These are phyloP conservation scores for Colletotrichum higginsianum DNA, from an alignment of 2,329 filamentous ascomycete genomes.

Conservation along the genomic window DNA sequence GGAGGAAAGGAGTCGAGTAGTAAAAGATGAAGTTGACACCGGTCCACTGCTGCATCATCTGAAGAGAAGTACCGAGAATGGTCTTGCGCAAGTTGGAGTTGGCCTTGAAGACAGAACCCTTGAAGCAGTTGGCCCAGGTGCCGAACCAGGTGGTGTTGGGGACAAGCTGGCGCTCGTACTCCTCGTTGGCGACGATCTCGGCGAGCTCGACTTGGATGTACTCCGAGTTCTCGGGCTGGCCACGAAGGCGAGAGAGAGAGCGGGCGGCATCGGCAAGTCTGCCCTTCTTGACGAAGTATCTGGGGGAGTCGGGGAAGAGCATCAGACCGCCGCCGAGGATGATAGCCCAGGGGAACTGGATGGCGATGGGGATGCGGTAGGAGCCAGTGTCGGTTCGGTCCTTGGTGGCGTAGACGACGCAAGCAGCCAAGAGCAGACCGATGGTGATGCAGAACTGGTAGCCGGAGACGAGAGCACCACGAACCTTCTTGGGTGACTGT, in stretches of 20 bases:
- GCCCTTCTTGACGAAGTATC: conserved; percentile 87
- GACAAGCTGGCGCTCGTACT: conserved; percentile 82
- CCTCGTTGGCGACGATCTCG: conserved; percentile 91
- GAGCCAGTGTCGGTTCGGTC: conserved; percentile 72
- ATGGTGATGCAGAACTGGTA: conserved; percentile 90
- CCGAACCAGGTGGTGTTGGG: conserved; percentile 75
- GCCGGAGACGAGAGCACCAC: conserved; percentile 83
- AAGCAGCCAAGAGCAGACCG: conserved; percentile 81
- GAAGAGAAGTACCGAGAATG: conserved; percentile 79
- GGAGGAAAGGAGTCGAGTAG: conserved; percentile 88
- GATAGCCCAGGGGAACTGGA: conserved; percentile 86
- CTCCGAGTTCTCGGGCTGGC: conserved; percentile 79
- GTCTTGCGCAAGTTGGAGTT: conserved; percentile 80
- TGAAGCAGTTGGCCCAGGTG: conserved; percentile 80
- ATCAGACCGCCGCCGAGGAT: conserved; percentile 81
- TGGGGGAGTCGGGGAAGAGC: conserved; percentile 86
- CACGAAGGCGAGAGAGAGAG: conserved; percentile 78
- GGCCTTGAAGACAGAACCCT: conserved; percentile 71
- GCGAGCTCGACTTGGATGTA: conserved; percentile 85
- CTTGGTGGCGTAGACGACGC: conserved; percentile 81
- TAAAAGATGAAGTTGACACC: conserved; percentile 96
- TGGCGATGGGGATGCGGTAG: conserved; percentile 85
- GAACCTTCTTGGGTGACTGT: conserved; percentile 75
- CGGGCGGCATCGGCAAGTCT: conserved; percentile 75
- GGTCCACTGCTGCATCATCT: conserved; percentile 88